phyloP scores from a whole-genome alignment of 2,329 filamentous ascomycete genomes.

The Penicillium griseofulvum region DNA sequence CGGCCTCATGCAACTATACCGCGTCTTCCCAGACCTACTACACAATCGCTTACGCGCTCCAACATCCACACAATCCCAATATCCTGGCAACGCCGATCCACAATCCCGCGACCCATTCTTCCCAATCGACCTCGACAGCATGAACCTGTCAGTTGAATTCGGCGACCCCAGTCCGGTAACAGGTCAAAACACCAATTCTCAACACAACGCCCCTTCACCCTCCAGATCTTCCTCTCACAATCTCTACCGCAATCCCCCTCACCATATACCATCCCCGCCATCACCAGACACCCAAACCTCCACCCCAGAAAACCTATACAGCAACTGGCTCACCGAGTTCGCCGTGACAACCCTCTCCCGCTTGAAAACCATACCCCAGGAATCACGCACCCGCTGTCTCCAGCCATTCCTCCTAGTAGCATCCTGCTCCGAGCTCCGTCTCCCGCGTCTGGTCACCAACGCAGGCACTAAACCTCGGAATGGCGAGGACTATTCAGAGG shows the following conservation, averaged over 20 bases:
- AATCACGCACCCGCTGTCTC: constrained; percentile 54
- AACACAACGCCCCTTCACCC: neutral
- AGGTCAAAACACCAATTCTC: neutral
- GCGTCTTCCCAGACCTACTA: constrained; percentile 53
- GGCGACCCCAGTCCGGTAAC: neutral
- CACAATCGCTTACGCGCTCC: constrained; percentile 41
- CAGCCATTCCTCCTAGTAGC: constrained; percentile 55
- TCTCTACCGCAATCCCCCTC: constrained; percentile 12
- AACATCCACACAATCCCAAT: neutral
- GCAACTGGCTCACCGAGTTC: constrained; percentile 50
- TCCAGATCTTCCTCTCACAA: constrained; percentile 7
- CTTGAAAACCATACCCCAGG: constrained; percentile 51
- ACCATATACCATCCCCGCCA: constrained; percentile 13
- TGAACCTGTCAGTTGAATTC: constrained; percentile 22
- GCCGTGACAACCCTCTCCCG: constrained; percentile 51
- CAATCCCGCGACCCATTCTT: constrained; percentile 21
- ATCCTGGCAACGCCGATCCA: neutral
- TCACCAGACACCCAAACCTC: neutral
- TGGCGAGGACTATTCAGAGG: neutral
- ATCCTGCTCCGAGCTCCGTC: constrained; percentile 51
- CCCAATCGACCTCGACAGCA: constrained; percentile 23
- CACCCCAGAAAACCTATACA: constrained; percentile 20
- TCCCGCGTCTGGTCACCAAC: constrained; percentile 35
- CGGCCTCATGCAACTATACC: constrained; percentile 55
- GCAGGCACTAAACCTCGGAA: neutral